Percentiles rank a stretch among this genome's conserved stretches.
phyloP scores from a whole-genome alignment of 1,139 yeast species.

The Kodamaea ohmeri region DNA sequence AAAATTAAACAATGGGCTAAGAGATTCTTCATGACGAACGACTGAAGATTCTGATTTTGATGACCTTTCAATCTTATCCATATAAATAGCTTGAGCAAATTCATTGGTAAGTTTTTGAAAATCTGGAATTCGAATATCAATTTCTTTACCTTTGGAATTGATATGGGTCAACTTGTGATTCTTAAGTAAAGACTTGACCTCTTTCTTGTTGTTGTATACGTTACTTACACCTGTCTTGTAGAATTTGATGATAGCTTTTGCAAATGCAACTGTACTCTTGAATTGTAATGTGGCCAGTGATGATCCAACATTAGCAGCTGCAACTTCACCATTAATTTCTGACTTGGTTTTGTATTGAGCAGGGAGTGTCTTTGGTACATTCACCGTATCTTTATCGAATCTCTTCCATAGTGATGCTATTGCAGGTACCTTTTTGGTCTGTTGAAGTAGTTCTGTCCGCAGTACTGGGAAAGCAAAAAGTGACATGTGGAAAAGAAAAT shows the following conservation, averaged over 20 bases:
- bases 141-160: conserved; percentile 26
- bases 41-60: conserved; percentile 17
- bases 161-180: conserved; percentile 23
- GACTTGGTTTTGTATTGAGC: conserved; percentile 29
- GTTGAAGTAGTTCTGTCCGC: conserved; percentile 13
- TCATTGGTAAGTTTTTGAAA: conserved; percentile 29
- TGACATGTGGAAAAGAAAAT: conserved; percentile 2
- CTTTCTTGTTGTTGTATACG: conserved; percentile 43
- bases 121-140: conserved; percentile 25
- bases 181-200: conserved; percentile 23
- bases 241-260: conserved; percentile 41
- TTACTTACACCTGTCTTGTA: conserved; percentile 53
- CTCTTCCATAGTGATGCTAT: conserved; percentile 19
- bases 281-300: conserved; percentile 24
- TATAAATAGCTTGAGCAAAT: conserved; percentile 38
- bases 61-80: conserved; percentile 26
- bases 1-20: conserved; percentile 34
- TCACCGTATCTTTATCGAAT: conserved; percentile 14
- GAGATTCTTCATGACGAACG: conserved; percentile 17
- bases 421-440: conserved; percentile 17
- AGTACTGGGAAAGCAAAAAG: conserved; percentile 18
- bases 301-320: conserved; percentile 19
- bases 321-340: conserved; percentile 30
- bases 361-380: conserved; percentile 43
- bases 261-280: conserved; percentile 39